Conservation (phyloP, 2,329 filamentous ascomycete genomes). For the Diaporthe sp. region DNA sequence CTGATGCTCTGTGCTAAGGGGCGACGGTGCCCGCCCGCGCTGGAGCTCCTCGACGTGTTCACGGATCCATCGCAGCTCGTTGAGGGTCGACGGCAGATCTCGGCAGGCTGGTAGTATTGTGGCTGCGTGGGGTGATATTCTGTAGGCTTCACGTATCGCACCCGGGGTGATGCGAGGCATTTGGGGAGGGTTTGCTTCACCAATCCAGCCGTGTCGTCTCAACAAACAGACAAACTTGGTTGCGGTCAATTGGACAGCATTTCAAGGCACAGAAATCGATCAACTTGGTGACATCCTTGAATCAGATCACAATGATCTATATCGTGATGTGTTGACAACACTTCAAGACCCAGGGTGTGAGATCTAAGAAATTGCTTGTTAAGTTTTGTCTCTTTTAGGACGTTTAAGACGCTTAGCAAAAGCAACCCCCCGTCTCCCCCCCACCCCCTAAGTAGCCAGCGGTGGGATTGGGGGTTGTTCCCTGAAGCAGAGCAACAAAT, state of each 20-base stretch:
- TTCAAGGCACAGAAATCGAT: neutral
- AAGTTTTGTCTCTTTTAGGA: neutral
- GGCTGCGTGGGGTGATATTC: conserved; percentile 69
- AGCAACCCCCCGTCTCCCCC: neutral
- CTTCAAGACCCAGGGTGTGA: no score
- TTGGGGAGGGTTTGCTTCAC: conserved; percentile 7
- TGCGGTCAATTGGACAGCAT: neutral
- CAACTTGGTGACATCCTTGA: no score
- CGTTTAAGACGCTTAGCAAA: neutral
- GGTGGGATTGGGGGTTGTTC: neutral
- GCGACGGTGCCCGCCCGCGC: neutral
- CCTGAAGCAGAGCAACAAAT: neutral
- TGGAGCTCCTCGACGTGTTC: conserved; percentile 63
- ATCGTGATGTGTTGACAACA: neutral
- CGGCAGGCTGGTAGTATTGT: conserved; percentile 75
- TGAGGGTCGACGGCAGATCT: conserved; percentile 72
- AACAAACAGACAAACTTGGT: neutral
- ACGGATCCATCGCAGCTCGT: conserved; percentile 81
- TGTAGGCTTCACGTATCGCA: conserved; percentile 67
- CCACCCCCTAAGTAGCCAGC: no score
- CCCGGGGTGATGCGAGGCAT: conserved; percentile 77
- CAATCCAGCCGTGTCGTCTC: neutral
- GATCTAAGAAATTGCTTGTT: neutral
- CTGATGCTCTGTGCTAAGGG: conserved; percentile 4
- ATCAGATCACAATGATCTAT: neutral